Evolutionary conservation across 352 stramenopile species (phyloP).

Genomic region (Phytophthora pisi): DNA sequence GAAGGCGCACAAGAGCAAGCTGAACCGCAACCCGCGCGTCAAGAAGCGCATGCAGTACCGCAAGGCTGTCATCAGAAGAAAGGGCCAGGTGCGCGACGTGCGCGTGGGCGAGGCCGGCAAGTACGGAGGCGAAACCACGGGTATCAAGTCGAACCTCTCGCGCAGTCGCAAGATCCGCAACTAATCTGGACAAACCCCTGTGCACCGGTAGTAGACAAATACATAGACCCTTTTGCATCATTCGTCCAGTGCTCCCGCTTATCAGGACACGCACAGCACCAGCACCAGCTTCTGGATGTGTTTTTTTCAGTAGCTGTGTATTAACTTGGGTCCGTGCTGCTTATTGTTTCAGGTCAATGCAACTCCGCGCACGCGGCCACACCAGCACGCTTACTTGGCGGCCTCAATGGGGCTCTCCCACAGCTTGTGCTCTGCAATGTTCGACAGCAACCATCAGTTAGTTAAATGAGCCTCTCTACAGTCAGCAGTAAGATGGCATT

Average conservation of each 20-base stretch:
- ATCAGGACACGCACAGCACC: too few relatives aligned
- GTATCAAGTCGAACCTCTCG: constrained; percentile 91
- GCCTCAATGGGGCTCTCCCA: constrained; percentile 79
- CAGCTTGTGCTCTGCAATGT: constrained; percentile 76
- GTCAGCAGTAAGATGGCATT: neutral
- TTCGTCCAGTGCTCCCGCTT: neutral
- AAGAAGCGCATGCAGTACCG: constrained; percentile 98
- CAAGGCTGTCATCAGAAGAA: constrained; percentile 97
- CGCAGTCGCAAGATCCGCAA: constrained; percentile 92
- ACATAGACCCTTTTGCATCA: constrained; percentile 37
- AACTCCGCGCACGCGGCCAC: neutral
- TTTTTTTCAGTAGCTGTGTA: constrained; percentile 28
- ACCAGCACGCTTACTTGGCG: constrained; percentile 22
- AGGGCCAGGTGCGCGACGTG: constrained; percentile 96
- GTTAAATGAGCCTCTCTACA: neutral
- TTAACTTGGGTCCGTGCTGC: constrained; percentile 20
- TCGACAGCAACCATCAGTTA: constrained; percentile 13
- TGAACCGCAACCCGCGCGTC: constrained; percentile 98
- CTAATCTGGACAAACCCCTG: constrained; percentile 41
- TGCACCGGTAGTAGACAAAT: constrained; percentile 39
- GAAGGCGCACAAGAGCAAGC: constrained; percentile 97
- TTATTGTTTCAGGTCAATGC: constrained; percentile 1
- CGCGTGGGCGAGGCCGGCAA: constrained; percentile 84
- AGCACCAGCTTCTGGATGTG: neutral
- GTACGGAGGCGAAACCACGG: constrained; percentile 89